phyloP scores from a whole-genome alignment of 1,284 basidiomycete genomes.

The Moesziomyces parantarcticus region DNA sequence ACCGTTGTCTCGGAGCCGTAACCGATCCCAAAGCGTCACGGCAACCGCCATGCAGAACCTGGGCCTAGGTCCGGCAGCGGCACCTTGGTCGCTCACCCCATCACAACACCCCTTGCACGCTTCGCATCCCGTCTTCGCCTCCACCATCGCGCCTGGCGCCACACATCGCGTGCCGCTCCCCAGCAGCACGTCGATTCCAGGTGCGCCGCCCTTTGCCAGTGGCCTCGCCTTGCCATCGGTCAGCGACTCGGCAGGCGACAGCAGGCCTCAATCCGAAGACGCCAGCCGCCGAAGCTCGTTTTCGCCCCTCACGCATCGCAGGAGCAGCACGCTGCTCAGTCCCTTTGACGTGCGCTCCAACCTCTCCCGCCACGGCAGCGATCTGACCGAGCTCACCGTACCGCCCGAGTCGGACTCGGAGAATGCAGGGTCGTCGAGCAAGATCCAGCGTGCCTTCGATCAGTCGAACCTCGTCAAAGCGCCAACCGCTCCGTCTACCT shows the following conservation, averaged over 20 bases:
- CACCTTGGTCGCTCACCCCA: constrained; percentile 22
- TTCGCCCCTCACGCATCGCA: constrained; percentile 19
- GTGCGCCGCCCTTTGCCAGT: constrained; percentile 12
- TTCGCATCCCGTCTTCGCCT: constrained; percentile 22
- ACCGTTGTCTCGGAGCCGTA: constrained; percentile 20
- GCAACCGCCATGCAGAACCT: constrained; percentile 26
- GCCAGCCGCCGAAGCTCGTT: constrained; percentile 19
- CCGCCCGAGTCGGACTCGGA: constrained; percentile 34
- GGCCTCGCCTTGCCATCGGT: constrained; percentile 16
- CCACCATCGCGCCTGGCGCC: constrained; percentile 23
- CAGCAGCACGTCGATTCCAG: constrained; percentile 7
- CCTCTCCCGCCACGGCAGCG: constrained; percentile 39
- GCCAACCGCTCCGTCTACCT: constrained; percentile 5
- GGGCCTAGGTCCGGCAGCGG: constrained; percentile 8
- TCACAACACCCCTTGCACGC: constrained; percentile 13
- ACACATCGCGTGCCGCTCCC: constrained; percentile 22
- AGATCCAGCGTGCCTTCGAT: constrained; percentile 10
- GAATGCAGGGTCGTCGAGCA: constrained; percentile 4
- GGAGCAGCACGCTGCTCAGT: constrained; percentile 14
- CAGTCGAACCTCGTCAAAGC: not conserved
- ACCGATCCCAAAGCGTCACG: constrained; percentile 39
- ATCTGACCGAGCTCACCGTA: constrained; percentile 38
- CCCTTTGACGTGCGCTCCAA: constrained; percentile 14
- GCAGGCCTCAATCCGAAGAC: constrained; percentile 18
- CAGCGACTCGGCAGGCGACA: constrained; percentile 10